Evolutionary conservation across 345 rosid genomes (phyloP), one percentile per base, ranked within the genome.

Genomic region (Dimocarpus longan): DNA sequence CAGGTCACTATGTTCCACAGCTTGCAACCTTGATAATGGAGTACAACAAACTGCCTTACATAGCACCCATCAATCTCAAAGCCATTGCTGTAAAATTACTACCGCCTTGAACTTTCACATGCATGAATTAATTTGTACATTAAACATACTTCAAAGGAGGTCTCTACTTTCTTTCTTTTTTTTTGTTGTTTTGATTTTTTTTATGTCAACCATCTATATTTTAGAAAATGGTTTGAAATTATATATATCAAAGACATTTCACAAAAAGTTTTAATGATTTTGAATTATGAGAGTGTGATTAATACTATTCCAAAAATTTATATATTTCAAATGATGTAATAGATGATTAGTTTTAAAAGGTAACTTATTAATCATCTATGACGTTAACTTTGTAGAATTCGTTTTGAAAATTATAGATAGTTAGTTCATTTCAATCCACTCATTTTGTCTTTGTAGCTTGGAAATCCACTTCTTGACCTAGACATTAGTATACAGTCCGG

Each of bases 1-100:
- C 70, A 87, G 90, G 86, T 57, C 87, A 86, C 66, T 79, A 84
- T 39, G 26, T 86, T 63, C 87, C 86, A 1, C 89, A 84, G 62
- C 81, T 84, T 50, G 87, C 89, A 56, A 70, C 79, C 39, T 70
- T 80, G 66, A 22, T 82, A 18, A 37, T 82, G 44, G 79, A 84
- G 56, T 78, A 84, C 86, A 84, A 79, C 70, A 79, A 82, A 78
- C 74, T 64, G 66, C 82, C 82, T 57, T 50, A 57, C 22, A 11
- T 60, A 13, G 50, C 43, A 50, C 75, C 78, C 1, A 73, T 86
- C 79, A 84, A 84, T 48, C 87, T 82, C 28, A 77, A 82, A 83
- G 50, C 86, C 74, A 82, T 84, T 18, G 89, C 82, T 42, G 83
- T 84, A 73, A 80, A 32, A 32, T 39, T 8, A 63, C 67, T 40